phyloP scores from a whole-genome alignment of 2,329 filamentous ascomycete species.

The Neophaeococcomyces aloes region DNA sequence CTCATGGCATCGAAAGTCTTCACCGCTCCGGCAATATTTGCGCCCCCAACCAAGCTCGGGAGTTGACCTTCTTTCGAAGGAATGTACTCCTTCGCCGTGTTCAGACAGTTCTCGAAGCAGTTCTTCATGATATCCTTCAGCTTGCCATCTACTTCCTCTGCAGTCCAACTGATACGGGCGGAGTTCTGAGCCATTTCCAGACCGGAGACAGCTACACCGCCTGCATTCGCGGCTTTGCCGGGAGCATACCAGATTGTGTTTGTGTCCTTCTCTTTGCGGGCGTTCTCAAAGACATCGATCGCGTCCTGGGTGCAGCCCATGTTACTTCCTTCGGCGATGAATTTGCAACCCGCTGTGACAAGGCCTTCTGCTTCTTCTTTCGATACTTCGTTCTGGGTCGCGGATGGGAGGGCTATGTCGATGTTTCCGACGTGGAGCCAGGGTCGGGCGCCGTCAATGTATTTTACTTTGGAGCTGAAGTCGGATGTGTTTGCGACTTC shows the following conservation, averaged over 20 bases:
- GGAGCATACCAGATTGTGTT: slow-evolving; percentile 87
- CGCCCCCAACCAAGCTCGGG: slow-evolving; percentile 81
- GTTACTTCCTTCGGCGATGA: slow-evolving; percentile 94
- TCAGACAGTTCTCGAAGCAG: slow-evolving; percentile 79
- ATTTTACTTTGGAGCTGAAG: slow-evolving; percentile 62
- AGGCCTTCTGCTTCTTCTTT: slow-evolving; percentile 80
- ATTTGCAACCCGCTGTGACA: slow-evolving; percentile 63
- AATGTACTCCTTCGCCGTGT: slow-evolving; percentile 84
- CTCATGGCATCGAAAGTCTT: slow-evolving; percentile 93
- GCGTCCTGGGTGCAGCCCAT: slow-evolving; percentile 97
- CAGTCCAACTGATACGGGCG: slow-evolving; percentile 70
- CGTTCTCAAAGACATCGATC: slow-evolving; percentile 81
- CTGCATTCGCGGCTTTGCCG: slow-evolving; percentile 93
- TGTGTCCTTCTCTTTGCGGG: slow-evolving; percentile 58
- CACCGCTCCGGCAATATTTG: slow-evolving; percentile 94
- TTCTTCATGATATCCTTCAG: slow-evolving; percentile 92
- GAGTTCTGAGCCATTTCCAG: slow-evolving; percentile 99
- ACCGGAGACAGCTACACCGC: slow-evolving; percentile 92
- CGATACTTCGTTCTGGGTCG: slow-evolving; percentile 95
- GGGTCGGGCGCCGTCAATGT: slow-evolving; percentile 75
- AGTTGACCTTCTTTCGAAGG: slow-evolving; percentile 67
- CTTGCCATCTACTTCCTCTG: slow-evolving; percentile 81
- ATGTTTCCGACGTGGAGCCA: slow-evolving; percentile 85
- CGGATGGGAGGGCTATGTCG: slow-evolving; percentile 83
- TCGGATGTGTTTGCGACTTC: slow-evolving; percentile 50